Percentiles rank a stretch among this genome's conserved stretches.
Conservation (phyloP, 202 grass and related monocot species). For the Carex arenaria region DNA sequence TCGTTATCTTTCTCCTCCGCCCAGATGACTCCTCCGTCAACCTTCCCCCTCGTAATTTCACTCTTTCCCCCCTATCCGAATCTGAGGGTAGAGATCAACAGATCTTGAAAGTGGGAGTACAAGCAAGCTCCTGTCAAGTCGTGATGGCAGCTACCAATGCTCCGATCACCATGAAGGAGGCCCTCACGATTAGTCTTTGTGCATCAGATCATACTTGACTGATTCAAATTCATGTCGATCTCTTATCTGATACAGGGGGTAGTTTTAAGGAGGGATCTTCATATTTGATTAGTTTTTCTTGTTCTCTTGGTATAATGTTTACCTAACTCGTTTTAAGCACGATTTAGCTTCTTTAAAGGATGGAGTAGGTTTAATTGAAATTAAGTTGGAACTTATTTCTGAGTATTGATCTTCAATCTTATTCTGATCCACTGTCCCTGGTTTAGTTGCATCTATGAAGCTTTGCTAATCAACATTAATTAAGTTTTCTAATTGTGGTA, state of each 20-base stretch:
- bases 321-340: background rate
- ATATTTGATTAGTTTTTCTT: slow-evolving; percentile 3
- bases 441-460: background rate
- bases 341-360: background rate
- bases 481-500: background rate
- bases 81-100: too few species aligned
- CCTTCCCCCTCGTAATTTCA: too few species aligned
- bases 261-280: background rate
- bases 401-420: background rate
- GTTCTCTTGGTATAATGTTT: background rate
- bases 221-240: background rate
- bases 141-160: too few species aligned
- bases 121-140: too few species aligned
- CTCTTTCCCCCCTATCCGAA: too few species aligned
- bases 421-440: background rate
- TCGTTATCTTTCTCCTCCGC: too few species aligned
- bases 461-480: background rate
- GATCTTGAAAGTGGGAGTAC: too few species aligned
- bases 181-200: too few species aligned
- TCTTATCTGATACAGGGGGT: background rate
- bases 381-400: slow-evolving; percentile 17
- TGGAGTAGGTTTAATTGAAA: background rate
- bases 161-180: too few species aligned
- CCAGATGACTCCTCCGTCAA: too few species aligned
- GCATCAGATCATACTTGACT: too few species aligned